Conservation (phyloP, 2,329 filamentous ascomycete species). For the Beauveria brongniartii region DNA sequence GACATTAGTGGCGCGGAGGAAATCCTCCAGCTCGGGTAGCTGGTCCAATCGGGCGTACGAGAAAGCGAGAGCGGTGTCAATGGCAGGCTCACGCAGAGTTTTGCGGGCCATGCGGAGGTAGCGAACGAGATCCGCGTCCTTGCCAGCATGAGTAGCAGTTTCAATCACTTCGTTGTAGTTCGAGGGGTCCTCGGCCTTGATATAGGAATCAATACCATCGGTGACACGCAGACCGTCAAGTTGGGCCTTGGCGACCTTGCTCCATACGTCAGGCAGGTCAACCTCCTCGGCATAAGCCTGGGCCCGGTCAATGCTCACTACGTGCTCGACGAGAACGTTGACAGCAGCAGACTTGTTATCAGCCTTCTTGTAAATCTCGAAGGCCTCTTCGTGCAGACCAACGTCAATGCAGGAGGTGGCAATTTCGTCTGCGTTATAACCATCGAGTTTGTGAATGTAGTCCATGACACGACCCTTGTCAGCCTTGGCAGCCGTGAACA, state of each 20-base stretch:
- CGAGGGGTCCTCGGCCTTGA: slow-evolving; percentile 83
- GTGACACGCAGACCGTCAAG: slow-evolving; percentile 88
- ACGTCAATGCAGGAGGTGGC: slow-evolving; percentile 89
- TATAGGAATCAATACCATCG: slow-evolving; percentile 94
- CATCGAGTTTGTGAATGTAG: slow-evolving; percentile 86
- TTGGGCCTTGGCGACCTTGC: slow-evolving; percentile 95
- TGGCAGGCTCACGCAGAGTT: slow-evolving; percentile 84
- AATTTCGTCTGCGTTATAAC: slow-evolving; percentile 88
- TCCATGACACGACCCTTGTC: slow-evolving; percentile 93
- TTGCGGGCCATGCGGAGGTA: slow-evolving; percentile 96
- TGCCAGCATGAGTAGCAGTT: slow-evolving; percentile 87
- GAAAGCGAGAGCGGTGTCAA: slow-evolving; percentile 92
- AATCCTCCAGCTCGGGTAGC: slow-evolving; percentile 89
- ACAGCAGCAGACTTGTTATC: slow-evolving; percentile 80
- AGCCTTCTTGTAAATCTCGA: slow-evolving; percentile 98
- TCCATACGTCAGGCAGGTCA: slow-evolving; percentile 93
- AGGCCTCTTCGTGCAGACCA: slow-evolving; percentile 91
- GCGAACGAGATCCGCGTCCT: slow-evolving; percentile 96
- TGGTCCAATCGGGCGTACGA: slow-evolving; percentile 88
- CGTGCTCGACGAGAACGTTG: slow-evolving; percentile 87
- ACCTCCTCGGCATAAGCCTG: slow-evolving; percentile 94
- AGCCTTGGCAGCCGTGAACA: slow-evolving; percentile 93
- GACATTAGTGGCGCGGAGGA: slow-evolving; percentile 86
- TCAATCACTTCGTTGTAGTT: slow-evolving; percentile 97
- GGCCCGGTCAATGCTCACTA: slow-evolving; percentile 96